These are phyloP conservation scores for Rhizopus arrhizus DNA, from an alignment of 371 early-diverging fungal genomes.

Conservation along the genomic window DNA sequence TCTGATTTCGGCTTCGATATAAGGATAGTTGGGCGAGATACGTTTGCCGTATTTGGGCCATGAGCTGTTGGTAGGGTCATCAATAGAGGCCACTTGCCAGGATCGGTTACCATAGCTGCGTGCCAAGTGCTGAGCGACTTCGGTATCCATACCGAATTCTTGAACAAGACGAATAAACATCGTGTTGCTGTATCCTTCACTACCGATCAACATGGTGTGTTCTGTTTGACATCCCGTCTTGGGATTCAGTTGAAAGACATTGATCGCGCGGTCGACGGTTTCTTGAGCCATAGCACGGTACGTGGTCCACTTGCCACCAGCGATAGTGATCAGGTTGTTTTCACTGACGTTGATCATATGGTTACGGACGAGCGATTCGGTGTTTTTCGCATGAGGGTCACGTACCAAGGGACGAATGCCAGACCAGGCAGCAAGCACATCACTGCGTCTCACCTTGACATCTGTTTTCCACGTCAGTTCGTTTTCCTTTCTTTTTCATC, in stretches of 20 bases:
- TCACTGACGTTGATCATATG: slow-evolving; percentile 92
- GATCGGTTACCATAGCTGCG: slow-evolving; percentile 96
- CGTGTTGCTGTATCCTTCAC: slow-evolving; percentile 83
- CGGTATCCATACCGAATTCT: slow-evolving; percentile 91
- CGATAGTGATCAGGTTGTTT: slow-evolving; percentile 90
- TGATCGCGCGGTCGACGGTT: slow-evolving; percentile 90
- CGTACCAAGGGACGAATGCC: slow-evolving; percentile 99
- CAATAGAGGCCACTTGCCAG: slow-evolving; percentile 85
- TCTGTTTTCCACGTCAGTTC: slow-evolving; percentile 33
- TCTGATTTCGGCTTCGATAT: slow-evolving; percentile 93
- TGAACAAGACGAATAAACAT: slow-evolving; percentile 92
- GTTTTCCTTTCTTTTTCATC: neutral
- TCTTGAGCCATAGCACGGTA: slow-evolving; percentile 99
- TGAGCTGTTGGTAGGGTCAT: slow-evolving; percentile 68
- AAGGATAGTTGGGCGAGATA: slow-evolving; percentile 84
- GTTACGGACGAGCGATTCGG: slow-evolving; percentile 93
- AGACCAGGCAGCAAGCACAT: slow-evolving; percentile 97
- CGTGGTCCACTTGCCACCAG: slow-evolving; percentile 99
- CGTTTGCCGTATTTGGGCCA: slow-evolving; percentile 86
- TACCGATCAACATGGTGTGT: slow-evolving; percentile 80
- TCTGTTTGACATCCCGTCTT: slow-evolving; percentile 72
- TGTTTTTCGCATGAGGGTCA: slow-evolving; percentile 90
- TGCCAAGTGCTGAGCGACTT: slow-evolving; percentile 91
- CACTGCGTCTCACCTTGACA: slow-evolving; percentile 92
- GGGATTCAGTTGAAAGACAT: slow-evolving; percentile 67